Evolutionary conservation across 2,329 filamentous ascomycete species (phyloP).

Genomic region (Ascochyta lentis): DNA sequence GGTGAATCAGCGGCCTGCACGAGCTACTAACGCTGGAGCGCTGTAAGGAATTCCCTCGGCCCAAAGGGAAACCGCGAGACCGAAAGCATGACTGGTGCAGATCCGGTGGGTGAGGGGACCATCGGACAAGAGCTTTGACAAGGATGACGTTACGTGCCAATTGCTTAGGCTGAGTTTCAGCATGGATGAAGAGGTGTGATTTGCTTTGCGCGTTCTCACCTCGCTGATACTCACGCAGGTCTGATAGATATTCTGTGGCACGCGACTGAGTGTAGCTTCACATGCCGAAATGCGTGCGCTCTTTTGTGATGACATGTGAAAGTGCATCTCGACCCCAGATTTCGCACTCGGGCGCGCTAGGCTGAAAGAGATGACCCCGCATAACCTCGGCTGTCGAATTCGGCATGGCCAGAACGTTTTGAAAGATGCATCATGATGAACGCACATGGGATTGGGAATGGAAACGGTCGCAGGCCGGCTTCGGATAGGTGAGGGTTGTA

Average conservation of each 20-base stretch:
- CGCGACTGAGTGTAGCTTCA: constrained; percentile 37
- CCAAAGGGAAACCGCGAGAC: constrained; percentile 37
- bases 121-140: constrained; percentile 27
- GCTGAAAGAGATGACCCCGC: neutral
- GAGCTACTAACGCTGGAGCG: constrained; percentile 17
- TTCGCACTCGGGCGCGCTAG: constrained; percentile 12
- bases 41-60: constrained; percentile 36
- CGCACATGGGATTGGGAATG: neutral
- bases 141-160: constrained; percentile 46
- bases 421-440: constrained; percentile 11
- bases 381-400: constrained; percentile 24
- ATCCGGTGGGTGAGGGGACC: constrained; percentile 28
- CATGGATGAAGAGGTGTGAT: neutral
- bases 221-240: neutral
- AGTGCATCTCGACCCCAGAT: constrained; percentile 23
- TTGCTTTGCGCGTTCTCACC: neutral
- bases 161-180: constrained; percentile 29
- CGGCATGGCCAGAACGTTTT: constrained; percentile 17
- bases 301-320: constrained; percentile 40
- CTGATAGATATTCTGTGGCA: constrained; percentile 13
- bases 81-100: constrained; percentile 16
- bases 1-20: constrained; percentile 22
- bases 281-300: constrained; percentile 30
- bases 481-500: neutral
- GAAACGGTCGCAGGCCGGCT: neutral